A percentile compares a stretch with the other conserved stretches of the same genome.
phyloP scores from a whole-genome alignment of 805 yeast species.

The Spathaspora gorwiae region DNA sequence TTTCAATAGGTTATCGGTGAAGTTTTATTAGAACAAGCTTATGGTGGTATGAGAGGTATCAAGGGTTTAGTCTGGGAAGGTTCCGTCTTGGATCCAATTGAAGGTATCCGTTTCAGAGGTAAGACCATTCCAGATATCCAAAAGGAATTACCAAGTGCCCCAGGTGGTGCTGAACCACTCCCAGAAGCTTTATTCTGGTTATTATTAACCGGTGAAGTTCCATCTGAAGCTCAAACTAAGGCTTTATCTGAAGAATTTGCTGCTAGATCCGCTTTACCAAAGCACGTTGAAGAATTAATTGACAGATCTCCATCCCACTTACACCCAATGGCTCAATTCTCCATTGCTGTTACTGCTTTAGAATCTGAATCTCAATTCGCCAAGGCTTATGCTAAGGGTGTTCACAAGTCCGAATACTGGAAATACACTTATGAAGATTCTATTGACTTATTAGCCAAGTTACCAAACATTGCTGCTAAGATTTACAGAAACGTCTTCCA shows the following conservation, averaged over 20 bases:
- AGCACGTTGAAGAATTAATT: constrained; percentile 54
- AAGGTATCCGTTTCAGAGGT: constrained; percentile 78
- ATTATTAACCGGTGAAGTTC: constrained; percentile 68
- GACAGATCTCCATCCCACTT: constrained; percentile 61
- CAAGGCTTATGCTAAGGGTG: constrained; percentile 65
- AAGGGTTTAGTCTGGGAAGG: constrained; percentile 77
- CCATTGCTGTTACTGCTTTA: constrained; percentile 70
- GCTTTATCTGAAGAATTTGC: constrained; percentile 59
- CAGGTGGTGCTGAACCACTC: constrained; percentile 56
- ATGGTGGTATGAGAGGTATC: constrained; percentile 81
- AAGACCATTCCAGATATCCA: constrained; percentile 71
- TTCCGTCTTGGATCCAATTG: constrained; percentile 68
- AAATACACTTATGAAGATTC: constrained; percentile 70
- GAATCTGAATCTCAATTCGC: constrained; percentile 71
- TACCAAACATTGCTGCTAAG: constrained; percentile 71
- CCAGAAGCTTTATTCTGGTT: constrained; percentile 81
- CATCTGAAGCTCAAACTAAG: constrained; percentile 55
- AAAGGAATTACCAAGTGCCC: constrained; percentile 55
- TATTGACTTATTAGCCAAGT: constrained; percentile 63
- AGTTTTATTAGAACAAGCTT: constrained; percentile 41
- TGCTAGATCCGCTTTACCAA: constrained; percentile 60
- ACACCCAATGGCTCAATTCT: constrained; percentile 83
- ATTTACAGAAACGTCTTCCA: constrained; percentile 61
- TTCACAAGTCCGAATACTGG: constrained; percentile 70
- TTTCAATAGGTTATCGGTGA: constrained; percentile 38